Conservation (phyloP, 805 yeast species). For the Grigorovia humatica region DNA sequence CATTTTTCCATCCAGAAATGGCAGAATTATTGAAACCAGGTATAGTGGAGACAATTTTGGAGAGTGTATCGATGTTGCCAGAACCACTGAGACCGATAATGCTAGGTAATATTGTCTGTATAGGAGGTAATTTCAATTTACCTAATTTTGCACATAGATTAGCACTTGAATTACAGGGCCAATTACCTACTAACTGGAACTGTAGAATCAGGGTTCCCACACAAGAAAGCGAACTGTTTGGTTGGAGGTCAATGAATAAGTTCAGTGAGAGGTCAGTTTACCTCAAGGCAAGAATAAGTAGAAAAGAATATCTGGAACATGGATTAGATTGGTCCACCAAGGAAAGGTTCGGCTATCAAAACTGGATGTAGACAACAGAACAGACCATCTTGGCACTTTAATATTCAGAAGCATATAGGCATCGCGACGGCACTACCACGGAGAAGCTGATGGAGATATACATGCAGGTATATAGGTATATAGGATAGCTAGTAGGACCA, state of each 20-base stretch:
- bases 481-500: no score
- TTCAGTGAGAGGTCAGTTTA: constrained; percentile 34
- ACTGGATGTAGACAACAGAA: constrained; percentile 15
- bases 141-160: constrained; percentile 59
- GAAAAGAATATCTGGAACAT: constrained; percentile 76
- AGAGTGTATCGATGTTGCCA: constrained; percentile 60
- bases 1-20: constrained; percentile 76
- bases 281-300: constrained; percentile 49
- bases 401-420: no score
- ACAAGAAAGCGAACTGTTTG: constrained; percentile 33
- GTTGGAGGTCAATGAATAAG: constrained; percentile 48
- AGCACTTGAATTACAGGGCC: constrained; percentile 49
- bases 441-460: no score
- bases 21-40: constrained; percentile 74
- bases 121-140: constrained; percentile 74
- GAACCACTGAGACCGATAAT: constrained; percentile 64
- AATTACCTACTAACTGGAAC: constrained; percentile 62
- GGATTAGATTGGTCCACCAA: constrained; percentile 46
- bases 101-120: constrained; percentile 64
- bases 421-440: no score
- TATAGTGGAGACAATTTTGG: constrained; percentile 56
- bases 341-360: constrained; percentile 34
- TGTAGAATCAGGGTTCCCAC: constrained; percentile 35
- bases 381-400: no score
- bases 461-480: no score